Evolutionary conservation across 148 eudicot genomes (phyloP).

Genomic region (Persicaria tinctoria): DNA sequence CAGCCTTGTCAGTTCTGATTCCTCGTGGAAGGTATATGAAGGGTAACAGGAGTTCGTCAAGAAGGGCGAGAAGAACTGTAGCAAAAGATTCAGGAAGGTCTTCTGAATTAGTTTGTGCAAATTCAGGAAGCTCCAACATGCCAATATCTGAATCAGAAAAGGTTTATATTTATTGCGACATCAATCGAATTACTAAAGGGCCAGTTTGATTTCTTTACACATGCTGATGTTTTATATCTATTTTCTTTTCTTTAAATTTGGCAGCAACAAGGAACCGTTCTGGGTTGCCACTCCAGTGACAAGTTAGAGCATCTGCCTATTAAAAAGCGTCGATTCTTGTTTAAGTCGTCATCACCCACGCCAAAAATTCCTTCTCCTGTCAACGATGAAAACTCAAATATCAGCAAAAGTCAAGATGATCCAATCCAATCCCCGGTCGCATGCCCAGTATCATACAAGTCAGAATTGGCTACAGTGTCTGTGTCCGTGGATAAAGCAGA

Average conservation of each 20-base stretch:
- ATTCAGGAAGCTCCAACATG: conserved; percentile 14
- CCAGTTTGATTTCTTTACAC: background rate
- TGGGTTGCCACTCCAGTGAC: conserved; percentile 23
- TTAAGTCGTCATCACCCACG: conserved; percentile 32
- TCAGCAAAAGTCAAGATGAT: background rate
- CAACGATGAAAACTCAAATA: background rate
- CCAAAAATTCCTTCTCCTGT: conserved; percentile 8
- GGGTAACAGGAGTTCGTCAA: conserved; percentile 23
- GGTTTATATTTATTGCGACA: conserved; percentile 15
- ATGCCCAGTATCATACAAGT: background rate
- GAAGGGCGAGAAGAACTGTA: conserved; percentile 17
- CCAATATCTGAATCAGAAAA: conserved; percentile 27
- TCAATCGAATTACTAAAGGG: background rate
- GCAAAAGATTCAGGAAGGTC: conserved; percentile 3
- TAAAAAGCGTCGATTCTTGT: conserved; percentile 38
- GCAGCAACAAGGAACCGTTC: conserved; percentile 27
- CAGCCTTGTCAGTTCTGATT: conserved; percentile 19
- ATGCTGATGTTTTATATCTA: background rate
- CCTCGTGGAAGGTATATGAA: conserved; percentile 22
- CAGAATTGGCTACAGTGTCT: background rate
- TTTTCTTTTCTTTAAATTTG: conserved; percentile 1
- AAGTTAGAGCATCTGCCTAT: conserved; percentile 37
- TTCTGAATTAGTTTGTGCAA: background rate
- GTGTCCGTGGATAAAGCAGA: conserved; percentile 14
- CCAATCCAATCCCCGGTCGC: background rate